Evolutionary conservation across 2,329 filamentous ascomycete genomes (phyloP).

Genomic region (Colletotrichum zoysiae): DNA sequence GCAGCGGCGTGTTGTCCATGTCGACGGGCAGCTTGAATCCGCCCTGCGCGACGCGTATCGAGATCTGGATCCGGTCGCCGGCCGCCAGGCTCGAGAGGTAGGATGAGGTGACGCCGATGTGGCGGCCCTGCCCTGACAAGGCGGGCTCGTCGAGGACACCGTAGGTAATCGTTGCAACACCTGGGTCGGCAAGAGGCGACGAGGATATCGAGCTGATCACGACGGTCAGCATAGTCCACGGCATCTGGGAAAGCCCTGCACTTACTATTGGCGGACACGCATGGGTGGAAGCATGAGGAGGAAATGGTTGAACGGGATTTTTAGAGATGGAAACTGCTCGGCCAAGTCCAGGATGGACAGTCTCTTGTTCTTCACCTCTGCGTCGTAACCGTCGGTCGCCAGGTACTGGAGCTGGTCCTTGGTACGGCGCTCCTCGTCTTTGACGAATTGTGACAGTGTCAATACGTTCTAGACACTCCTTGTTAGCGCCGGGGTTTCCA

Average conservation of each 20-base stretch:
- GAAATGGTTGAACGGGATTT: conserved; percentile 70
- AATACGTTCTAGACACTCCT: conserved; percentile 55
- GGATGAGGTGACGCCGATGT: conserved; percentile 71
- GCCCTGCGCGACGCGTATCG: conserved; percentile 57
- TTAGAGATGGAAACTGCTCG: conserved; percentile 65
- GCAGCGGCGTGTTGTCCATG: conserved; percentile 87
- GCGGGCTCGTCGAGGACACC: conserved; percentile 67
- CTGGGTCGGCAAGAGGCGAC: conserved; percentile 69
- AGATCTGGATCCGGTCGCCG: conserved; percentile 62
- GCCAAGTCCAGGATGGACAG: conserved; percentile 72
- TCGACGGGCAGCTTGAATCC: conserved; percentile 88
- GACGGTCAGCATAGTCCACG: neutral
- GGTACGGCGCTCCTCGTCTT: conserved; percentile 50
- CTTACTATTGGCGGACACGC: conserved; percentile 54
- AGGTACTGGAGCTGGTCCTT: conserved; percentile 56
- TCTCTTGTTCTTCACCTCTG: conserved; percentile 60
- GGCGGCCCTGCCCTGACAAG: conserved; percentile 60
- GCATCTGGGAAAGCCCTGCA: neutral
- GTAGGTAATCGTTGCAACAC: conserved; percentile 72
- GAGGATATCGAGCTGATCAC: conserved; percentile 72
- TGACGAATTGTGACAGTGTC: conserved; percentile 41
- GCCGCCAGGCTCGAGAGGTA: conserved; percentile 66
- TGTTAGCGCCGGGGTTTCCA: neutral
- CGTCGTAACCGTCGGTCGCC: conserved; percentile 53
- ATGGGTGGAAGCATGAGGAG: conserved; percentile 75